Evolutionary conservation across 1,139 yeast genomes (phyloP).

Genomic region (Suzukiozyma palmioleophila): DNA sequence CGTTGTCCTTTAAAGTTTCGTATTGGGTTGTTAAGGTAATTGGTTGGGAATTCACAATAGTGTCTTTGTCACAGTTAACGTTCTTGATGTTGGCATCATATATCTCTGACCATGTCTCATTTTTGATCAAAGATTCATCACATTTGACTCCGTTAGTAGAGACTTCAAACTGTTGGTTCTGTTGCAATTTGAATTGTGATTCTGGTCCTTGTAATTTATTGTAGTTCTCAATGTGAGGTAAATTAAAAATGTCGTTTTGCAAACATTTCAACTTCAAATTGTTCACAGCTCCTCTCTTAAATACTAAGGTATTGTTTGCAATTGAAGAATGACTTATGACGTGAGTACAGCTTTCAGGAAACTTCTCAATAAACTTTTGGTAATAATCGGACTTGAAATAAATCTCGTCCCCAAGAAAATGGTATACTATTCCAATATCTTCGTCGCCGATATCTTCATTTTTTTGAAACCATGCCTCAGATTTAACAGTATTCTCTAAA

Average conservation of each 20-base stretch:
- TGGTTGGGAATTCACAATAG: constrained; percentile 16
- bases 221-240: constrained; percentile 35
- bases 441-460: constrained; percentile 28
- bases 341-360: constrained; percentile 52
- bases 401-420: constrained; percentile 64
- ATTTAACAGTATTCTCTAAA: constrained; percentile 38
- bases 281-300: constrained; percentile 50
- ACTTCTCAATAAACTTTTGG: constrained; percentile 37
- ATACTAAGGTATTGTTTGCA: constrained; percentile 57
- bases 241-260: constrained; percentile 48
- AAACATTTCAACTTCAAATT: constrained; percentile 55
- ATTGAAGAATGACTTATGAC: constrained; percentile 66
- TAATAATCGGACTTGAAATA: constrained; percentile 48
- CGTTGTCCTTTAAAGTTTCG: constrained; percentile 41
- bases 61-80: constrained; percentile 13
- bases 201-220: constrained; percentile 13
- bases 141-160: constrained; percentile 19
- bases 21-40: constrained; percentile 16
- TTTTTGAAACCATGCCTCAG: constrained; percentile 24
- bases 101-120: constrained; percentile 35
- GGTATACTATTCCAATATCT: constrained; percentile 58
- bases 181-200: constrained; percentile 22
- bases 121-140: constrained; percentile 17
- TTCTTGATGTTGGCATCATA: constrained; percentile 39
- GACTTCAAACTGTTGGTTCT: constrained; percentile 27